Evolutionary conservation across 768 basidiomycete genomes (phyloP), one percentile per base, ranked within the genome.

Genomic region (Russula compacta): DNA sequence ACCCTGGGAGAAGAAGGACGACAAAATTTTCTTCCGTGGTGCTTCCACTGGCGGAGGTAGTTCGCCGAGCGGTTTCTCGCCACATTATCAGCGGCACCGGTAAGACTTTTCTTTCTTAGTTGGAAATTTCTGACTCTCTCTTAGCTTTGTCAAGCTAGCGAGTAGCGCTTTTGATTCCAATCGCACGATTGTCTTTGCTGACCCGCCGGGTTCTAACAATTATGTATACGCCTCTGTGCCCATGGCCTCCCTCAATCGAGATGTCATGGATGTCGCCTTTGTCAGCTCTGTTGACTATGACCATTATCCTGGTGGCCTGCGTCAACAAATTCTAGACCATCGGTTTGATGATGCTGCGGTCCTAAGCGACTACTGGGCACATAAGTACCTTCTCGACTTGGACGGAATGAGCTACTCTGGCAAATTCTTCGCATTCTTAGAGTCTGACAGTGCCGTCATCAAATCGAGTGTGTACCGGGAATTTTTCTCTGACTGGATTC

Each of bases 371-470:
- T 87, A 93, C 68, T 98, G 95, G 95, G 77, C 85, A 60, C 92
- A 94, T 77, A 95, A 97, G 75, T 77, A 95, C 69, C 78, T 95
- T 39, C 73, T 95, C 63, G 95, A 98, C 72, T 73, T 98, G 59
- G 95, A 97, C 69, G 95, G 95, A 15, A 95, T 94, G 89, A 87
- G 90, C 19, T 98, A 98, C 72, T 92, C 88, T 32, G 95, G 87
- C 3, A 80, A 92, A 12, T 94, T 97, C 71, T 84, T 92, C 80
- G 80, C 86, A 0, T 84, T 92, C 69, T 73, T 93, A 67, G 87
- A 86, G 46, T 93, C 88, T 56, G 92, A 95, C 71, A 92, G 91
- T 64, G 90, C 85, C 2, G 90, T 92, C 10, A 73, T 98, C 61
- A 98, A 98, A 74, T 80, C 88, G 19, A 95, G 92, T 0, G 85